Base-by-base conservation (phyloP, 73 alveolate species). In the Breviolum minutum region DNA sequence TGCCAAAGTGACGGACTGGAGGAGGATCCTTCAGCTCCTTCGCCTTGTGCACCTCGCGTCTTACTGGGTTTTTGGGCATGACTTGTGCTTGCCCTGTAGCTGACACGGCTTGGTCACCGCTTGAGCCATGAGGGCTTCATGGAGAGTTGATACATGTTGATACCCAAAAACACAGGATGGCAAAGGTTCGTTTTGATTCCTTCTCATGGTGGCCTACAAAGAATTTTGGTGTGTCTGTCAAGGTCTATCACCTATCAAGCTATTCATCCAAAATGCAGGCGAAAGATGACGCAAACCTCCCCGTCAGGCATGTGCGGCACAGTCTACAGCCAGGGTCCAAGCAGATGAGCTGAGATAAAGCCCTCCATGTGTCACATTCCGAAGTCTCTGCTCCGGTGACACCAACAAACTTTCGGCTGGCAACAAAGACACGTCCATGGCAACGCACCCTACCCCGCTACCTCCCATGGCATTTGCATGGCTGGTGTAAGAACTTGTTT, bases 391-490 rank as follows among this genome's bases (percentile, higher is more conserved):
- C 32, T 80, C 88, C 19, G 88, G 69, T 13, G 88, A 24, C 88
- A 80, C 88, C 88, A 80, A 12, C 30, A 80, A 12, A 48, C 88
- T 80, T 29, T 80, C 88, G 8, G 88, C 88, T 14, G 88, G 88
- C 69, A 80, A 80, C 88, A 48, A 80, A 19, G 88, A 76, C 85
- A 76, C 85, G 16, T 76, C 85, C 85, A 76, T 76, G 85, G 85
- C 85, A 8, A 76, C 10, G 40, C 26, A 71, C 81, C 26, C 26
- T 26, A 20, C 81, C 81, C 32, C 29, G 29, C 12, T 20, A 20
- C 29, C 29, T 40, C 54, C 54, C 54, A 40, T 40, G 54, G 54
- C 54, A 40, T 40, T 3, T 40, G 54, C 54, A 3, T 40, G 54
- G 54, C 54, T 40, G 54, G 54, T 40, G 54, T 40, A 30, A 71